Evolutionary conservation across 306 rosid species (phyloP), one percentile per base, ranked within the genome.

Genomic region (Cicer yamashitae): DNA sequence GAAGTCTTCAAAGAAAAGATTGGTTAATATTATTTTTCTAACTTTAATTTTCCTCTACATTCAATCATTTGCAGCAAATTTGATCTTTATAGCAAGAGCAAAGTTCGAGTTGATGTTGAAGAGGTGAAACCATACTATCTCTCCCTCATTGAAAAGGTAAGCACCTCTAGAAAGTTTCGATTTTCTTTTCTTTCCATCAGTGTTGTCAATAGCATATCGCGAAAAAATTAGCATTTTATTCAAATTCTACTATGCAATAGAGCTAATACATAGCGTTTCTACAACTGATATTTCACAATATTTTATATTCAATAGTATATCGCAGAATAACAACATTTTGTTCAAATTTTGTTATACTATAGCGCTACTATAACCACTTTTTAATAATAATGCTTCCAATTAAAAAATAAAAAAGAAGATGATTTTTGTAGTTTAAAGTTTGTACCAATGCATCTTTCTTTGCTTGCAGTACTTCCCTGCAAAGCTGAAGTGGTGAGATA

Each of bases 1-100:
- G 5, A 51, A 14, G 54, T 38, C 0, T 18, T 5, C 20, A 46
- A 58, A 34, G 17, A 37, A 38, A 74, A 34, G 13, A 17, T 66
- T 73, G 38, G 25, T 73, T 39, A 52, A 56, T 75, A 3, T 50
- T 22, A 22, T 75, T 47, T 41, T 54, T 22, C 45, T 70, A 48
- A 73, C 43, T 61, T 77, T 67, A 45, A 75, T 34, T 44, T 77
- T 58, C 1, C 70, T 5, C 10, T 17, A 6, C 6, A 17, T 57
- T 22, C 18, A 70, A 17, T 52, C 10, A 38, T 1, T 1, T 83
- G 86, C 76, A 93, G 98, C 84, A 89, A 93, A 72, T 89, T 90
- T 79, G 98, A 93, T 51, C 93, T 93, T 18, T 93, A 93, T 44
- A 93, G 94, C 82, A 93, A 93, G 86, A 90, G 96, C 84, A 90